These are phyloP conservation scores for Vaccinium darrowii DNA, from an alignment of 148 eudicot genomes.

Conservation along the genomic window DNA sequence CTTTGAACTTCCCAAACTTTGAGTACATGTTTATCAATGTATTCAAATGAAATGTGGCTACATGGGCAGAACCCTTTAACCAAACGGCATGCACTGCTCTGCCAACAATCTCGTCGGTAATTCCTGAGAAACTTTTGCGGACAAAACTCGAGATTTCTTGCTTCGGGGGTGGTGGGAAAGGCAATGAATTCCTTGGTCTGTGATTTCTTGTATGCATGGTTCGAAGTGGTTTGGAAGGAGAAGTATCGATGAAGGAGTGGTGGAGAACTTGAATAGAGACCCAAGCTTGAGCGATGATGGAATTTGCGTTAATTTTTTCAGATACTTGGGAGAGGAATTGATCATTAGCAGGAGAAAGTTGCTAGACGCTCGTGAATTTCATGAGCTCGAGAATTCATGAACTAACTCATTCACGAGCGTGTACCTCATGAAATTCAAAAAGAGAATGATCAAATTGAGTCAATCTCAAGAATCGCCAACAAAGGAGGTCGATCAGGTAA, in stretches of 20 bases:
- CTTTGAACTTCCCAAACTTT: slow-evolving; percentile 38
- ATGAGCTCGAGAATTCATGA: too few species aligned
- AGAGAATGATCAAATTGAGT: too few species aligned
- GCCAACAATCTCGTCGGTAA: slow-evolving; percentile 43
- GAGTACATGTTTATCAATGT: slow-evolving; percentile 71
- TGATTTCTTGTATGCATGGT: slow-evolving; percentile 6
- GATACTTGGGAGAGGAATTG: not conserved
- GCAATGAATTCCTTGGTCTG: slow-evolving; percentile 20
- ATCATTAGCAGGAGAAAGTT: too few species aligned
- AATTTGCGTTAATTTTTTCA: slow-evolving; percentile 15
- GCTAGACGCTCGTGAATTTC: too few species aligned
- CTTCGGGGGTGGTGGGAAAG: slow-evolving; percentile 40
- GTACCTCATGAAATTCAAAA: too few species aligned
- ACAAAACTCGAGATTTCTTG: slow-evolving; percentile 53
- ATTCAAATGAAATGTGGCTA: slow-evolving; percentile 44
- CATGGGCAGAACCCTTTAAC: slow-evolving; percentile 40
- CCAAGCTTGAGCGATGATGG: slow-evolving; percentile 20
- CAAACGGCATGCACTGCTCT: slow-evolving; percentile 54
- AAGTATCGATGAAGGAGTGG: slow-evolving; percentile 18
- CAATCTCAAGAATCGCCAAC: too few species aligned
- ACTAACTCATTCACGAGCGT: too few species aligned
- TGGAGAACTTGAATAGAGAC: slow-evolving; percentile 22
- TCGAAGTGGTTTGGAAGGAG: slow-evolving; percentile 17
- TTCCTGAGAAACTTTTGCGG: slow-evolving; percentile 56
- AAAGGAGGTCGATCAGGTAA: too few species aligned